phyloP scores from a whole-genome alignment of 2,329 filamentous ascomycete genomes.

The Pseudogymnoascus sp. region DNA sequence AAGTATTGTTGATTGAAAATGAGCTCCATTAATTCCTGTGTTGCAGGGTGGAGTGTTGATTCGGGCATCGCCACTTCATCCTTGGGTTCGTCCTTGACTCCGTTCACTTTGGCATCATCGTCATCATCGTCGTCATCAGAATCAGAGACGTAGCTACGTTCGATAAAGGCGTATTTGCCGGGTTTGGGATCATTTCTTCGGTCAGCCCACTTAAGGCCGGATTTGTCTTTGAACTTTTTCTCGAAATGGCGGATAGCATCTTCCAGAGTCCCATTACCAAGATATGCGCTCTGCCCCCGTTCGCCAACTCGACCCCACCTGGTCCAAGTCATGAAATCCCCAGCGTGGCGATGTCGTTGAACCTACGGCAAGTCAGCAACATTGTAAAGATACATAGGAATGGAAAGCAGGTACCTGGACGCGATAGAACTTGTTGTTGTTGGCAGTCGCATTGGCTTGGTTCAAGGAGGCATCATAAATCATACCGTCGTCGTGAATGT shows the following conservation, averaged over 20 bases:
- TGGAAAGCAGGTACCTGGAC: slow-evolving; percentile 46
- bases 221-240: slow-evolving; percentile 55
- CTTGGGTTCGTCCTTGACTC: slow-evolving; percentile 12
- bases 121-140: slow-evolving; percentile 44
- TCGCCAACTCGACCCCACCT: slow-evolving; percentile 74
- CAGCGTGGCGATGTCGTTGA: slow-evolving; percentile 11
- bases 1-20: slow-evolving; percentile 78
- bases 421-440: slow-evolving; percentile 79
- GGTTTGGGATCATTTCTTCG: slow-evolving; percentile 48
- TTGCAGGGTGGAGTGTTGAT: slow-evolving; percentile 48
- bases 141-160: slow-evolving; percentile 66
- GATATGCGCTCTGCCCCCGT: slow-evolving; percentile 38
- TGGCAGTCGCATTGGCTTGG: slow-evolving; percentile 61
- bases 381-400: not conserved
- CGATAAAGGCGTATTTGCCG: slow-evolving; percentile 72
- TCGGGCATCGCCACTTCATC: slow-evolving; percentile 32
- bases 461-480: slow-evolving; percentile 77
- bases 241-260: slow-evolving; percentile 44
- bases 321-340: slow-evolving; percentile 56
- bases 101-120: slow-evolving; percentile 26
- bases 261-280: slow-evolving; percentile 35
- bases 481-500: slow-evolving; percentile 54
- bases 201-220: slow-evolving; percentile 46
- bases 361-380: not conserved
- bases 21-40: slow-evolving; percentile 64